Evolutionary conservation across 2,329 filamentous ascomycete genomes (phyloP), one percentile per base, ranked within the genome.

Genomic region (Penicillium sp.): DNA sequence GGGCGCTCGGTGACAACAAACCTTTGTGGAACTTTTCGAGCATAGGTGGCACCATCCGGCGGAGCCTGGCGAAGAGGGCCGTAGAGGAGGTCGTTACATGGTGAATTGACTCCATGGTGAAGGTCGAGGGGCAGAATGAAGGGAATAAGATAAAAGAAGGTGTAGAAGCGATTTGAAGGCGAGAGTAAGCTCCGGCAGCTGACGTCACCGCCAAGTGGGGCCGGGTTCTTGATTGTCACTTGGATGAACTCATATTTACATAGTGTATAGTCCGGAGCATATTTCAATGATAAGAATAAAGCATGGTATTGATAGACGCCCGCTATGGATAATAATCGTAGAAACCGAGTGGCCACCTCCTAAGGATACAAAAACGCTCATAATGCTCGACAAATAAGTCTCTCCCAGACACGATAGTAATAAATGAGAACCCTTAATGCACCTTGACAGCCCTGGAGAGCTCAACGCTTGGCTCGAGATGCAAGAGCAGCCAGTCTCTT

Each of bases 21-120:
- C 92, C 93, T 79, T 98, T 98, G 74, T 97, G 93, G 68, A 97
- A 97, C 66, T 82, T 88, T 67, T 93, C 88, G 46, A 96, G 81
- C 89, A 98, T 89, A 9, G 93, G 93, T 57, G 93, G 93, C 52
- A 98, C 82, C 76, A 98, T 87, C 68, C 86, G 89, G 78, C 86
- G 87, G 65, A 91, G 89, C 72, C 88, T 92, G 59, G 77, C 74
- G 49, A 98, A 77, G 46, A 95, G 76, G 60, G 87, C 83, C 71
- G 83, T 88, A 20, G 90, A 89, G 24, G 83, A 75, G 56, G 81
- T 73, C 54, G 86, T 84, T 80, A 89, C 56, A 56, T 71, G 66
- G 31, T 67, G 66, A 40, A 61, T 58, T 6, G 65, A 56, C 40
- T 69, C 67, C 61, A 70, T 69, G 28, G 7, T 58, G 42, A n/a